Evolutionary conservation across 2,329 filamentous ascomycete genomes (phyloP), one percentile per base, ranked within the genome.

Genomic region (Chrysoporthe austroafricana): DNA sequence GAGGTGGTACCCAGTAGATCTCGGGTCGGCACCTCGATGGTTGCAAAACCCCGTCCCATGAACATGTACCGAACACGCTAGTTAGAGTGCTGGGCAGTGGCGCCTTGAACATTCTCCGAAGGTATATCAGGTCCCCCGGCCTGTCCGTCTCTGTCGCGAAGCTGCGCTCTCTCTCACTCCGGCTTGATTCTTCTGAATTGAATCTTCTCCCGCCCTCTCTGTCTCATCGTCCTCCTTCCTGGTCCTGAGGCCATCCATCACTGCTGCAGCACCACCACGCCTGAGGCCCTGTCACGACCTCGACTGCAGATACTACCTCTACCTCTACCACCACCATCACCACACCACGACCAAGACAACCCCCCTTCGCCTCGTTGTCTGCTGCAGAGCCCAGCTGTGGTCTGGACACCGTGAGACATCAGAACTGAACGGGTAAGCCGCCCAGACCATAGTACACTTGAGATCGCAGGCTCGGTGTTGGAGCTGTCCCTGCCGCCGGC

Each of bases 281-380:
- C 39, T n/a, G 54, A 64, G 62, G 62, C 34, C 52, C 52, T 11
- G 52, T 11, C 62, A 58, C 62, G 42, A 48, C 62, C 52, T 58
- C 52, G 54, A 21, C 57, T 60, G 57, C 36, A 16, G 13, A 14
- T 26, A 43, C 39, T 26, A 26, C 21, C 42, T n/a, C 18, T n/a
- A 16, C 18, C 42, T 13, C 21, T 11, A n/a, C 18, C 6, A 21
- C 18, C 21, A 18, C 4, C 39, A 5, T 6, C n/a, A 14, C 16
- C 26, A 5, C 8, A 39, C 26, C 4, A 32, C 50, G 14, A 42
- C 36, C n/a, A 2, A 21, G 36, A 44, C n/a, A 44, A 2, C 2
- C 36, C 18, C 11, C n/a, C 32, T n/a, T n/a, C 57, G 39, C 3
- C 11, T 44, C 36, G 36, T 54, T 54, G 50, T 11, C 7, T 54